phyloP scores from a whole-genome alignment of 1,139 yeast genomes.

The Pichia sp. region DNA sequence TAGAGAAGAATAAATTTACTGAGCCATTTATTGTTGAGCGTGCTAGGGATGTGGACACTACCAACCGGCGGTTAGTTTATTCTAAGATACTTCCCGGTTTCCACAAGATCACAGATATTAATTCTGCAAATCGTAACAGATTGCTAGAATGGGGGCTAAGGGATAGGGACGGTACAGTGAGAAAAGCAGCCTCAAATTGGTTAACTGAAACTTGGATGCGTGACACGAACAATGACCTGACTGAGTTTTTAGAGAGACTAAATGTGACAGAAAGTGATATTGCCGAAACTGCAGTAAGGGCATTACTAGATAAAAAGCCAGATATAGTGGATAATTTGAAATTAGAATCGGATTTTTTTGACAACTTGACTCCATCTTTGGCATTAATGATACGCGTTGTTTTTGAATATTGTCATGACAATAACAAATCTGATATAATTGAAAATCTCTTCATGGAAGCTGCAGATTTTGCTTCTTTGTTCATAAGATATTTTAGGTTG shows the following conservation, averaged over 20 bases:
- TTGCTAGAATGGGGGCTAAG: conserved; percentile 78
- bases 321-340: conserved; percentile 57
- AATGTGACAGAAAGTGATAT: conserved; percentile 62
- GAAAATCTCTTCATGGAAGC: conserved; percentile 82
- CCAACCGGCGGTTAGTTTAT: conserved; percentile 70
- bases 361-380: conserved; percentile 65
- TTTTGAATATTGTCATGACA: conserved; percentile 57
- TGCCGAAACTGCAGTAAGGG: conserved; percentile 63
- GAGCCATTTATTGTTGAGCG: conserved; percentile 66
- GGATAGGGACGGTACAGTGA: conserved; percentile 76
- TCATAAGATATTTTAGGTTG: conserved; percentile 48
- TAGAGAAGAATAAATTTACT: conserved; percentile 53
- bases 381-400: conserved; percentile 69
- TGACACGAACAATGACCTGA: conserved; percentile 62
- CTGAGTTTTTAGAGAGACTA: conserved; percentile 65
- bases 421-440: conserved; percentile 50
- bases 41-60: conserved; percentile 72
- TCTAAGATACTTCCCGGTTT: conserved; percentile 64
- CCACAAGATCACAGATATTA: conserved; percentile 62
- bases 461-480: conserved; percentile 58
- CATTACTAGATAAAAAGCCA: conserved; percentile 56
- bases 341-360: conserved; percentile 63
- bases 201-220: conserved; percentile 71
- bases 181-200: conserved; percentile 67
- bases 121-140: conserved; percentile 57